phyloP scores from a whole-genome alignment of 1,139 yeast genomes.

The Kodamaea anthophila region DNA sequence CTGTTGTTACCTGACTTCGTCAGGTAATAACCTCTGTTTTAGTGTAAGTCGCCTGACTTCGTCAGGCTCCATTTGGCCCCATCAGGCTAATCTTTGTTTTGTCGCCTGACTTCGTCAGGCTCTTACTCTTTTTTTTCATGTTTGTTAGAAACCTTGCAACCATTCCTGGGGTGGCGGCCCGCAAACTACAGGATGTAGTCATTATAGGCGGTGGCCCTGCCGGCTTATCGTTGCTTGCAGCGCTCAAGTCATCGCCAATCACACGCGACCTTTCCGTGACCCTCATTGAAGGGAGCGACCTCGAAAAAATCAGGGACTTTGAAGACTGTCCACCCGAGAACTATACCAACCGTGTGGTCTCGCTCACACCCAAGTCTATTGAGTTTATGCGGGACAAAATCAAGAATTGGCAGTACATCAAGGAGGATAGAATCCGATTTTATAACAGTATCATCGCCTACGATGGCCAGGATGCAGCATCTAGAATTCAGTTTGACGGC shows the following conservation, averaged over 20 bases:
- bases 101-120: no score
- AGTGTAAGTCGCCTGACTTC: no score
- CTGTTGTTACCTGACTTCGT: no score
- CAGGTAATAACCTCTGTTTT: no score
- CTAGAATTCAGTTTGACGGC: slow-evolving; percentile 68
- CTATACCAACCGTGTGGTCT: slow-evolving; percentile 76
- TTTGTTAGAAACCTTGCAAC: slow-evolving; percentile 2
- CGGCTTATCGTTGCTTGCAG: slow-evolving; percentile 81
- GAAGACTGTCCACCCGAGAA: slow-evolving; percentile 47
- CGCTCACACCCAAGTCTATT: slow-evolving; percentile 77
- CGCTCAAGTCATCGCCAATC: slow-evolving; percentile 59
- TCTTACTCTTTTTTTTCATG: neutral
- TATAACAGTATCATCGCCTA: slow-evolving; percentile 82
- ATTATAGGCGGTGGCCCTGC: slow-evolving; percentile 99
- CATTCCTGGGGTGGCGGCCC: slow-evolving; percentile 4
- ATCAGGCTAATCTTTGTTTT: no score
- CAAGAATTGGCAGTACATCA: slow-evolving; percentile 72
- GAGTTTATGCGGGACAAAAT: slow-evolving; percentile 54
- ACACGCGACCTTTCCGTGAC: slow-evolving; percentile 58
- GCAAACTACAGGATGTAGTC: slow-evolving; percentile 55
- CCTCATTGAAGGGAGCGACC: slow-evolving; percentile 65
- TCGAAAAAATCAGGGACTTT: slow-evolving; percentile 50
- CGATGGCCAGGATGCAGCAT: slow-evolving; percentile 66
- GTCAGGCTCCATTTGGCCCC: no score
- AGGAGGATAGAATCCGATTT: slow-evolving; percentile 63